Percentiles rank a stretch among this genome's conserved stretches.
phyloP scores from a whole-genome alignment of 2,329 filamentous ascomycete genomes.

The Penicillium sp. region DNA sequence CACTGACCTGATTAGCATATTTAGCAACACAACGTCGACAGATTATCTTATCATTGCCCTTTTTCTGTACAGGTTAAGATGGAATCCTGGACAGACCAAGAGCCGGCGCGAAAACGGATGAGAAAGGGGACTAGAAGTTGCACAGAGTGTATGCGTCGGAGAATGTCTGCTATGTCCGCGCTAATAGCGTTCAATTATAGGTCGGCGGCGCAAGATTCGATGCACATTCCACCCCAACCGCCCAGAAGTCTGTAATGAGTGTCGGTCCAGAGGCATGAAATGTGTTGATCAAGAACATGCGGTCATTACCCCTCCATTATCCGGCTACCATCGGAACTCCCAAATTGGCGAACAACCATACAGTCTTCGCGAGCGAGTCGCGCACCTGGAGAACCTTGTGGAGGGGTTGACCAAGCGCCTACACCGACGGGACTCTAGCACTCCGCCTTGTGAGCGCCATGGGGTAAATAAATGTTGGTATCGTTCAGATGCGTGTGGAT shows the following conservation, averaged over 20 bases:
- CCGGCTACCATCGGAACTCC: background rate
- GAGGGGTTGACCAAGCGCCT: constrained; percentile 35
- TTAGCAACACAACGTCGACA: background rate
- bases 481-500: background rate
- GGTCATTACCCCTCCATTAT: constrained; percentile 6
- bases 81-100: constrained; percentile 30
- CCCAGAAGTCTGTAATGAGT: constrained; percentile 42
- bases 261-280: constrained; percentile 38
- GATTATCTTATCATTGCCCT: background rate
- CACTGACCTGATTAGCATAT: background rate
- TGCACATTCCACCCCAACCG: constrained; percentile 40
- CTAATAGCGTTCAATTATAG: constrained; percentile 18
- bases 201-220: constrained; percentile 45
- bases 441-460: constrained; percentile 7
- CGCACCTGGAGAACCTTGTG: constrained; percentile 40
- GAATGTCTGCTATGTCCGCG: background rate
- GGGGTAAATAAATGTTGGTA: background rate
- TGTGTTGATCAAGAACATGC: constrained; percentile 44
- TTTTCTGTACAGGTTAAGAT: constrained; percentile 8
- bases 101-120: constrained; percentile 44
- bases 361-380: constrained; percentile 41
- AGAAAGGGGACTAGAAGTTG: constrained; percentile 47
- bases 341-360: constrained; percentile 33
- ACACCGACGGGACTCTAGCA: constrained; percentile 23
- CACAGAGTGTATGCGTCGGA: constrained; percentile 37